phyloP scores from a whole-genome alignment of 2,329 filamentous ascomycete genomes.

The Colletotrichum plurivorum region DNA sequence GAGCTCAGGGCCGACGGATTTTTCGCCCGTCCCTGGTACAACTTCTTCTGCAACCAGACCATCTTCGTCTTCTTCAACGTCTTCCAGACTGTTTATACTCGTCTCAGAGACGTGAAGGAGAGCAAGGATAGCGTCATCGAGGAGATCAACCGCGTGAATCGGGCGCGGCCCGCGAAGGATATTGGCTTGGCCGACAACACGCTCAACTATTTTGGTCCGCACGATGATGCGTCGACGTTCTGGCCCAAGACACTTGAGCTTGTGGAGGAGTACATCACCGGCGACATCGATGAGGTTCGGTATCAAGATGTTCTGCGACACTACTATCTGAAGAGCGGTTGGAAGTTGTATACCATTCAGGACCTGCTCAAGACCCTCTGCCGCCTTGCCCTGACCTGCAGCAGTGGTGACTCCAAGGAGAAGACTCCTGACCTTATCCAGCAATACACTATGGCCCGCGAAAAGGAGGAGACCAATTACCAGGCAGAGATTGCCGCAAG shows the following conservation, averaged over 20 bases:
- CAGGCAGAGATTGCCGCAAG: slow-evolving; percentile 91
- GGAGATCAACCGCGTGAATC: slow-evolving; percentile 80
- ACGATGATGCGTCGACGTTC: slow-evolving; percentile 75
- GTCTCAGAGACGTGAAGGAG: slow-evolving; percentile 86
- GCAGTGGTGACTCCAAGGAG: slow-evolving; percentile 89
- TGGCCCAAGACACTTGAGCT: slow-evolving; percentile 89
- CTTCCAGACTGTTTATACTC: slow-evolving; percentile 90
- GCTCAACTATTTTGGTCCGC: slow-evolving; percentile 81
- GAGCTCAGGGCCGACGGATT: slow-evolving; percentile 83
- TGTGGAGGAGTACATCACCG: slow-evolving; percentile 87
- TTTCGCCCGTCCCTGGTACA: slow-evolving; percentile 85
- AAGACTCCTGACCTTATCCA: slow-evolving; percentile 93
- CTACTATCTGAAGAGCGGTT: slow-evolving; percentile 91
- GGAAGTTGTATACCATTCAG: slow-evolving; percentile 93
- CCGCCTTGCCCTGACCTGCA: slow-evolving; percentile 85
- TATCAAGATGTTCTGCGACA: slow-evolving; percentile 93
- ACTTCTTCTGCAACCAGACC: slow-evolving; percentile 91
- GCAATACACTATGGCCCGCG: slow-evolving; percentile 86
- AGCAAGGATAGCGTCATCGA: slow-evolving; percentile 80
- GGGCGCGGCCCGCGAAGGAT: slow-evolving; percentile 84
- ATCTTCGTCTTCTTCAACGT: slow-evolving; percentile 96
- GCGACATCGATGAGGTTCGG: slow-evolving; percentile 84
- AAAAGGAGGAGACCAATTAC: slow-evolving; percentile 88
- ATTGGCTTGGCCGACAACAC: slow-evolving; percentile 87
- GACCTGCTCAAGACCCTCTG: slow-evolving; percentile 87